Evolutionary conservation across 2,329 filamentous ascomycete genomes (phyloP), one percentile per base, ranked within the genome.

Genomic region (Botrytis aclada): DNA sequence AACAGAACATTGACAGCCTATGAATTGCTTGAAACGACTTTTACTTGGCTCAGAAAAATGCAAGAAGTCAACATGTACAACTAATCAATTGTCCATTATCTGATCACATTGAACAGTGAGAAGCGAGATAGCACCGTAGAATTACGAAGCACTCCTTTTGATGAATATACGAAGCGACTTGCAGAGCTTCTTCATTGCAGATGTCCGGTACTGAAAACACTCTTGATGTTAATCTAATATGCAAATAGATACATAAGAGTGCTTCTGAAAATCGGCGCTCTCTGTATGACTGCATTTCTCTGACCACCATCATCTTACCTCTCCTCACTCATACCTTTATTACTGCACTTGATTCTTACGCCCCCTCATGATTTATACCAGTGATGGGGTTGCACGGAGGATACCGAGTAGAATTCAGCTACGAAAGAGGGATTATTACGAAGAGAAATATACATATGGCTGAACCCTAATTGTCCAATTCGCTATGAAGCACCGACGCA

Each of bases 241-340:
- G 65, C n/a, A 56, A 51, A 67, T 16, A 51, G 32, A 37, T 20
- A 67, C 45, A 54, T n/a, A 7, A 56, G n/a, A 29, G n/a, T 32
- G 25, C 8, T 37, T 56, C 34, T 14, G 7, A 39, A 51, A n/a
- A 39, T 22, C 18, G 34, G 22, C 32, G 47, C 29, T 37, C 32
- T 51, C 29, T 70, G 56, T 16, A 37, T 70, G 67, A 70, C 54
- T 62, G 67, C 67, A 47, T 70, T 70, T 63, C 45, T 70, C 54
- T 70, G 67, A 63, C 67, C 67, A 70, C 56, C 67, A 62, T 63
- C 66, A 69, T 60, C 29, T 39, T 18, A 54, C 63, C 63, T 66
- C 43, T 66, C 32, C 43, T 37, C 63, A 20, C 20, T 25, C 43
- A 66, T 29, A 2, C 63, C 45, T 51, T 37, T 39, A 39, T 66